Base-by-base conservation (phyloP, 1,139 yeast genomes). In the Saccharomyces hybrid region DNA sequence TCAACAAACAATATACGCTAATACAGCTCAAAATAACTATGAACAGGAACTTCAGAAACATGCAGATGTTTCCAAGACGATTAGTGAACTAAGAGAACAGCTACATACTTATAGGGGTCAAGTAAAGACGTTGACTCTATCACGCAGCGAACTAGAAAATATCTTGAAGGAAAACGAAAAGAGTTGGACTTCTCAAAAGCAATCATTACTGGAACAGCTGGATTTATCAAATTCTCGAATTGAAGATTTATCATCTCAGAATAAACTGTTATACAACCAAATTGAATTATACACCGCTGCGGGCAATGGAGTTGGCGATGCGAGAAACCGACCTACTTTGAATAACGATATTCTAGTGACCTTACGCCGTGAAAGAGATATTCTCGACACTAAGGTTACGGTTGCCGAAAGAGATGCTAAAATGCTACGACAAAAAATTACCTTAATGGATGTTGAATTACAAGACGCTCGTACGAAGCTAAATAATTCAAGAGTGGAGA, bases 361-460 rank as follows among this genome's bases (percentile, higher is more conserved):
- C 63, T 74, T 89, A 57, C 83, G 93, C 51, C 82, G 86, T 58
- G 96, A 88, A 63, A 87, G 86, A 66, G 96, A 89, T 59, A 75
- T 84, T 5, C 77, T 84, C 1, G 88, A 83, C 54, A 78, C 83
- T 16, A 86, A 83, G 62, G 73, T 82, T 26, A 77, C 78, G 11
- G 73, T 77, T 26, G 62, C 68, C 5, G 56, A 63, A 20, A 62
- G 69, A 49, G 73, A 69, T 47, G 65, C 67, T 55, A 66, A 61
- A 34, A 61, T 63, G 47, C 58, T 61, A 50, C 68, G 72, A 44
- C 79, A 76, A 55, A 76, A 75, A 48, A 63, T 81, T 32, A 67
- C 73, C 28, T 72, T 74, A 25, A 62, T 73, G 4, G 74, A 78
- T 52, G 65, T 47, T 25, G 59, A 57, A 30, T 41, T 59, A 31